phyloP scores from a whole-genome alignment of 2,329 filamentous ascomycete species.

The Ophiostoma montium region DNA sequence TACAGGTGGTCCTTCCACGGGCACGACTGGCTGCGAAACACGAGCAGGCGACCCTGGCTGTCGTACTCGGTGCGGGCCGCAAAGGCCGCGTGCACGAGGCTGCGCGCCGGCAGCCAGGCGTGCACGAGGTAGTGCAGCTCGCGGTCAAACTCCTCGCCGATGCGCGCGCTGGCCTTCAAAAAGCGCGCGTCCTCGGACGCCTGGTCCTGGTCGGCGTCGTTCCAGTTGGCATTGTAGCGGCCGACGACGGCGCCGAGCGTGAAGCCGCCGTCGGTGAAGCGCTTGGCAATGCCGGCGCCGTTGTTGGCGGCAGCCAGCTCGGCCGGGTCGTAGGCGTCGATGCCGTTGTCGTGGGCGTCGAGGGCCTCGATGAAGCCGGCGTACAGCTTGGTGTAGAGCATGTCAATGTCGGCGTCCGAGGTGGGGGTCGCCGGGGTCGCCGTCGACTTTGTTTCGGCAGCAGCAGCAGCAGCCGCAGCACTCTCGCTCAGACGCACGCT shows the following conservation, averaged over 20 bases:
- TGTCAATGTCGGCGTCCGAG: conserved; percentile 50
- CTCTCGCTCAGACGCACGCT: conserved; percentile 31
- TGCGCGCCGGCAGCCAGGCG: conserved; percentile 77
- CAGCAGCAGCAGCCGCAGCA: conserved; percentile 20
- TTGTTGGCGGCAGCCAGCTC: conserved; percentile 37
- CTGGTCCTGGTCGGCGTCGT: conserved; percentile 53
- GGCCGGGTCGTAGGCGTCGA: conserved; percentile 64
- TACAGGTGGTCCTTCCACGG: conserved; percentile 98
- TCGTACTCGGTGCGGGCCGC: conserved; percentile 44
- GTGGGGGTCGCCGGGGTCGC: conserved; percentile 18
- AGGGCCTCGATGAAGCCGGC: conserved; percentile 88
- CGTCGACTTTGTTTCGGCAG: conserved; percentile 27
- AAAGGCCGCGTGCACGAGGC: conserved; percentile 58
- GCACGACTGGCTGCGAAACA: conserved; percentile 62
- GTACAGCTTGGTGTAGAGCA: conserved; percentile 84
- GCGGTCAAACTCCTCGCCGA: conserved; percentile 76
- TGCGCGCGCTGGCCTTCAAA: conserved; percentile 59
- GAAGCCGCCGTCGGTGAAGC: conserved; percentile 72
- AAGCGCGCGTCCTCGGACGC: conserved; percentile 72
- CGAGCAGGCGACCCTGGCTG: conserved; percentile 58
- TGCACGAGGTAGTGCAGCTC: conserved; percentile 62
- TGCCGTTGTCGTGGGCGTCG: conserved; percentile 95
- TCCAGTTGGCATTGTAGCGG: conserved; percentile 68
- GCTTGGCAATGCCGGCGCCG: conserved; percentile 58
- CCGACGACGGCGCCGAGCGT: conserved; percentile 71